Evolutionary conservation across 805 yeast genomes (phyloP).

Genomic region (Ogataea corticis): DNA sequence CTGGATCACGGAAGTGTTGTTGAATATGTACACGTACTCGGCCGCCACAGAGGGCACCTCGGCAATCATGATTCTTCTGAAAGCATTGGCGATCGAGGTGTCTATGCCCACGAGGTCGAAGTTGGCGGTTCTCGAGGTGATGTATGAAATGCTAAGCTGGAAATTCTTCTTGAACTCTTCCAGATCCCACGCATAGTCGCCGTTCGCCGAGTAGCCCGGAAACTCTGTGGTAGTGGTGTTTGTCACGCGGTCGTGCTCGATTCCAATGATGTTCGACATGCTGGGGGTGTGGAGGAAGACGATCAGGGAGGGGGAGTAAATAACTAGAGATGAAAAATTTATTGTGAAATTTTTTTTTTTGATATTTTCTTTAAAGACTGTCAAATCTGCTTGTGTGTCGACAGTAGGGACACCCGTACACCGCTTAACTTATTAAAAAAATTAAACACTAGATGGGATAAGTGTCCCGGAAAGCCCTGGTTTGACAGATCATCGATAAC

Average conservation of each 20-base stretch:
- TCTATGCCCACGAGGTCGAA: conserved; percentile 87
- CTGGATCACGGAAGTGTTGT: conserved; percentile 94
- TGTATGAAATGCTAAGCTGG: conserved; percentile 64
- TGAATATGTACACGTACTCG: conserved; percentile 85
- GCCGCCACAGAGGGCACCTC: conserved; percentile 97
- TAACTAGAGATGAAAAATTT: not conserved
- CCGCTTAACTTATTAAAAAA: not conserved
- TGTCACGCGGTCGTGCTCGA: conserved; percentile 88
- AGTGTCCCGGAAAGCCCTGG: not conserved
- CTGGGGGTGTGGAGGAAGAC: not conserved
- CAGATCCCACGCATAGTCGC: conserved; percentile 77
- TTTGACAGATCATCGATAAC: conserved; percentile 4
- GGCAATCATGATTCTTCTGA: conserved; percentile 93
- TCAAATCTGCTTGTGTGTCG: not conserved
- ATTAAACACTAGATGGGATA: conserved; percentile 1
- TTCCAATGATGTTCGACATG: conserved; percentile 67
- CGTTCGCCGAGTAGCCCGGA: conserved; percentile 74
- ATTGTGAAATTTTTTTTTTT: not conserved
- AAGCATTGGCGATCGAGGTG: conserved; percentile 93
- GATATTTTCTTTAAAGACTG: no score
- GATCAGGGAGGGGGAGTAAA: not conserved
- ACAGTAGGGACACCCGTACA: not conserved
- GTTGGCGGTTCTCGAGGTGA: conserved; percentile 70
- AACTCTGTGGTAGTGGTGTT: conserved; percentile 88
- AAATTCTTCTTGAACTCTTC: conserved; percentile 72